Conservation (phyloP, 1,284 basidiomycete species). For the Rhodotorula sp. region DNA sequence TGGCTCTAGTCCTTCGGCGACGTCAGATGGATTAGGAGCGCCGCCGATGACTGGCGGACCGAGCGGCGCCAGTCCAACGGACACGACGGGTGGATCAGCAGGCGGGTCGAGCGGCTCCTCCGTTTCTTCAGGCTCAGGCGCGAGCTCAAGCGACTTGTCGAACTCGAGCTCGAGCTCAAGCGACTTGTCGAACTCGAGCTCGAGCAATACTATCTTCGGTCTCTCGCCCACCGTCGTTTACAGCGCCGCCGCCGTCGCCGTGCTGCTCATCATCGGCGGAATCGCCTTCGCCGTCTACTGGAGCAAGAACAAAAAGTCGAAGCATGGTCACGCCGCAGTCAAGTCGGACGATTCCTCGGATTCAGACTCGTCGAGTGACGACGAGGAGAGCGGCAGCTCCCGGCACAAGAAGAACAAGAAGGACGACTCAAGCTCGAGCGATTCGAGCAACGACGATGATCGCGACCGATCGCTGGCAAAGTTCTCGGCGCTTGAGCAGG, state of each 20-base stretch:
- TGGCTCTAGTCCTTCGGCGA: background rate
- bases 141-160: background rate
- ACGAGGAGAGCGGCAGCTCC: background rate
- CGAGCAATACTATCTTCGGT: background rate
- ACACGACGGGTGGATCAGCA: background rate
- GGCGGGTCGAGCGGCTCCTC: background rate
- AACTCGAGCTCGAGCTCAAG: background rate
- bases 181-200: background rate
- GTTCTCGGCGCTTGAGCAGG: too few relatives aligned
- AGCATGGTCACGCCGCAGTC: background rate
- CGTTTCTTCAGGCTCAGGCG: background rate
- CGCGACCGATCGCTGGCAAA: too few relatives aligned
- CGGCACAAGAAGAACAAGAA: background rate
- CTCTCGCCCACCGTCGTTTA: background rate
- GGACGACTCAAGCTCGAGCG: background rate
- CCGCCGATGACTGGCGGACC: background rate
- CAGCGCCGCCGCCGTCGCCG: background rate
- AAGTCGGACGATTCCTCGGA: background rate
- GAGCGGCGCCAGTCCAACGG: background rate
- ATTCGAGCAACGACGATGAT: too few relatives aligned
- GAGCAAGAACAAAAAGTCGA: background rate
- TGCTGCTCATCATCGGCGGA: background rate
- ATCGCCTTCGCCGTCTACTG: background rate
- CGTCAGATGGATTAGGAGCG: background rate
- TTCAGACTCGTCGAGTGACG: background rate